A percentile compares a stretch with the other conserved stretches of the same genome.
phyloP scores from a whole-genome alignment of 2,329 filamentous ascomycete genomes.

The Apiospora arundinis region DNA sequence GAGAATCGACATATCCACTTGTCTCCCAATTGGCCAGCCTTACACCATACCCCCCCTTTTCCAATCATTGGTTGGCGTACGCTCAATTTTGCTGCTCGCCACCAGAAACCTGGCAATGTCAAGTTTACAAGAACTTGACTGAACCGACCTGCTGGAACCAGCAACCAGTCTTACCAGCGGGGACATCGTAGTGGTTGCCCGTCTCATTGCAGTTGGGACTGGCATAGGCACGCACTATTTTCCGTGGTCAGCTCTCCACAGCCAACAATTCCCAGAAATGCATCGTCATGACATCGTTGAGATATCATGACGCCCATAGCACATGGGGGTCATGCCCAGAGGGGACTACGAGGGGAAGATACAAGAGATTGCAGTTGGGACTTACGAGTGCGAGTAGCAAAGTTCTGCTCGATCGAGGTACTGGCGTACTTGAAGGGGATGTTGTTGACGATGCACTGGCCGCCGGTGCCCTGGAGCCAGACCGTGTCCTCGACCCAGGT shows the following conservation, averaged over 20 bases:
- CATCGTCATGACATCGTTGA: too few relatives aligned
- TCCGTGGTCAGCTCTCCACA: background rate
- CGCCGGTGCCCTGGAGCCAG: conserved; percentile 22
- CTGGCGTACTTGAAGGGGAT: conserved; percentile 21
- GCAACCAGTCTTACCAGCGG: conserved; percentile 18
- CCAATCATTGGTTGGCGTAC: background rate
- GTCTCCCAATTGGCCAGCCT: background rate
- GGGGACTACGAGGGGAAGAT: too few relatives aligned
- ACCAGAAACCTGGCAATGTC: background rate
- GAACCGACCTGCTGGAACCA: conserved; percentile 2
- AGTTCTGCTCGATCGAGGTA: conserved; percentile 24
- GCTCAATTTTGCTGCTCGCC: too few relatives aligned
- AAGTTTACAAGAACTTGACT: conserved; percentile 22
- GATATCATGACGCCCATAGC: too few relatives aligned
- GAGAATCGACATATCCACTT: background rate
- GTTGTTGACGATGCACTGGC: conserved; percentile 21
- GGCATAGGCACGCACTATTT: conserved; percentile 22
- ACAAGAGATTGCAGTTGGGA: too few relatives aligned
- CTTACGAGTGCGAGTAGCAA: conserved; percentile 24
- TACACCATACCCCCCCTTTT: background rate
- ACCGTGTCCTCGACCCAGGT: conserved; percentile 26
- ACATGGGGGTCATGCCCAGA: too few relatives aligned
- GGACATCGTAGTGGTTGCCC: conserved; percentile 23
- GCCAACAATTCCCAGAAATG: too few relatives aligned
- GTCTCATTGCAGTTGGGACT: conserved; percentile 16